Conservation (phyloP, 2,329 filamentous ascomycete genomes). For the Cercospora sp. region DNA sequence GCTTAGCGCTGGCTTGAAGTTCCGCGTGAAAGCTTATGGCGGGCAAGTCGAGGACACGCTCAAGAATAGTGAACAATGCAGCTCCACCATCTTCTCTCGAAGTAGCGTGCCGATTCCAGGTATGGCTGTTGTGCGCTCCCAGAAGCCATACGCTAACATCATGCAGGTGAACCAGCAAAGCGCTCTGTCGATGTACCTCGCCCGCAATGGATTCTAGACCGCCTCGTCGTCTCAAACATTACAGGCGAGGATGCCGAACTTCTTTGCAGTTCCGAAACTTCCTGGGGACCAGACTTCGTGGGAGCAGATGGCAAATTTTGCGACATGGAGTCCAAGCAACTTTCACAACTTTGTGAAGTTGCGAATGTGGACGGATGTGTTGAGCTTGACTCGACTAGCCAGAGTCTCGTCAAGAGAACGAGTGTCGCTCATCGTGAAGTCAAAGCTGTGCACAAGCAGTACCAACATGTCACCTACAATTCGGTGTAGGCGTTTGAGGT, state of each 20-base stretch:
- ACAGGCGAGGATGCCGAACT: neutral
- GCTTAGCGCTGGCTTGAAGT: neutral
- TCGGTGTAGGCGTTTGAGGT: neutral
- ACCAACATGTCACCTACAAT: neutral
- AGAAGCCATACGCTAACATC: neutral
- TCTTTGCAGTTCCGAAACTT: neutral
- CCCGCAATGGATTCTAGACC: neutral
- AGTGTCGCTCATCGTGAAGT: neutral
- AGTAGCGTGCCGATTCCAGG: neutral
- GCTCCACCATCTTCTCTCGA: neutral
- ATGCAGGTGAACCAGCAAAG: neutral
- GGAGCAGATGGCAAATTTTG: neutral
- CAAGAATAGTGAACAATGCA: neutral
- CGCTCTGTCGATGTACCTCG: neutral
- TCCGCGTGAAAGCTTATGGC: neutral
- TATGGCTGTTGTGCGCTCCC: accelerated
- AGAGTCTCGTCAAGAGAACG: neutral
- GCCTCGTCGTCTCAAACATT: neutral
- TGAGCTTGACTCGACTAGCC: neutral
- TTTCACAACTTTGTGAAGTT: neutral
- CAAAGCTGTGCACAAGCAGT: neutral
- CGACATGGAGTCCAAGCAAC: neutral
- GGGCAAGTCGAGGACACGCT: neutral
- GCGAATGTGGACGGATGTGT: neutral
- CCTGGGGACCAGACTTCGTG: neutral